Base-by-base conservation (phyloP, 768 basidiomycete genomes). In the Tubosaeta brunneosetosa region DNA sequence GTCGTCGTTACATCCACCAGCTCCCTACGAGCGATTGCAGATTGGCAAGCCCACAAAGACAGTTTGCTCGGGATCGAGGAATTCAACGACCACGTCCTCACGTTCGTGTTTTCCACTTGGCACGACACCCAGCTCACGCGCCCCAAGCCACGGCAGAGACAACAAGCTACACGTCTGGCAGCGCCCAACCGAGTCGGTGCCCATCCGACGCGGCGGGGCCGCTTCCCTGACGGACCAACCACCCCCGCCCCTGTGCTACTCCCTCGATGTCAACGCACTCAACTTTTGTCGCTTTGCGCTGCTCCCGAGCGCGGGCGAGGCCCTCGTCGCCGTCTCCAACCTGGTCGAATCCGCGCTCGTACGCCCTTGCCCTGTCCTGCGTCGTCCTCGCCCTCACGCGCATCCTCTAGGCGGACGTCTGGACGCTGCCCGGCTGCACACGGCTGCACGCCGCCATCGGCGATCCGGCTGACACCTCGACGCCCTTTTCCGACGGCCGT, bases 281-380 rank as follows among this genome's bases (percentile, higher is more conserved):
- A 97, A 95, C 63, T 97, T 88, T 66, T 98, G 95, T 69, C 83
- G 87, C 2, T 94, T 97, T 69, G 87, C 90, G 7, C 73, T 97
- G 3, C 65, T 88, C 34, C 67, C 61, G 31, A 43, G 53, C 51
- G 8, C 53, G 51, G 37, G 44, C 61, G 60, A 52, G 14, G 50
- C 53, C 1, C 70, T 93, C 42, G 65, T 97, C 26, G 91, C 91
- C 0, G 72, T 97, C 13, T 94, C 94, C 0, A 94, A 94, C 61
- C 75, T 97, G 22, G 78, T 93, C 9, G 92, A 98, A 62, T 95
- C 94, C 6, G 82, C 88, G 37, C 75, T 85, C 51, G 92, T 92
- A 65, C 32, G 80, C 44, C 2, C 13, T 41, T 17, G 22, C 31
- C 4, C 11, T n/a, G 22, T 10, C 40, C 17, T 34, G 22, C 16